Conservation (phyloP, 176 grass and related monocot species). For the Triticum timopheevii region DNA sequence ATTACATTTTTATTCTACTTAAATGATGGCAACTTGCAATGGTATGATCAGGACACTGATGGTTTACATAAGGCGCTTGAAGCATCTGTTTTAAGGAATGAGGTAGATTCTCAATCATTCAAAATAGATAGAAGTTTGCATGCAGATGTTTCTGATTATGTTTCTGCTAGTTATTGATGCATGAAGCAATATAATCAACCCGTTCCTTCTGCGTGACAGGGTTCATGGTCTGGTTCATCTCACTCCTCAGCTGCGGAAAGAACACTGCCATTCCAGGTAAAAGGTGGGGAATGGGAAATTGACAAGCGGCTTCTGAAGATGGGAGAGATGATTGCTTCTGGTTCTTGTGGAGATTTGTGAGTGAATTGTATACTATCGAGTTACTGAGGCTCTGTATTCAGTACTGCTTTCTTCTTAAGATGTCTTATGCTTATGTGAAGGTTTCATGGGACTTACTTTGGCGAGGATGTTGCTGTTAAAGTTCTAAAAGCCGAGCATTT, state of each 20-base stretch:
- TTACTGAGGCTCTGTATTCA: slow-evolving; percentile 22
- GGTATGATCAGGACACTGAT: slow-evolving; percentile 74
- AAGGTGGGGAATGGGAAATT: slow-evolving; percentile 90
- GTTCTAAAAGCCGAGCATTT: slow-evolving; percentile 89
- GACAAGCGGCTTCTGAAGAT: slow-evolving; percentile 83
- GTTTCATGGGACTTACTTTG: slow-evolving; percentile 86
- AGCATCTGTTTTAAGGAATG: slow-evolving; percentile 87
- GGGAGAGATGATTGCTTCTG: slow-evolving; percentile 81
- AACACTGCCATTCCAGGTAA: slow-evolving; percentile 73
- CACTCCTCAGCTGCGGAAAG: slow-evolving; percentile 93
- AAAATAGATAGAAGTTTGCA: slow-evolving; percentile 18
- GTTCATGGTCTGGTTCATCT: slow-evolving; percentile 99
- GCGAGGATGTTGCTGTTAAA: slow-evolving; percentile 97
- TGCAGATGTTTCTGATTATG: slow-evolving; percentile 14
- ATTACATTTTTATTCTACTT: slow-evolving; percentile 1
- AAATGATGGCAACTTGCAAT: slow-evolving; percentile 34
- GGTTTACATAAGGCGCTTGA: slow-evolving; percentile 83
- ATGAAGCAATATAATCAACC: slow-evolving; percentile 1
- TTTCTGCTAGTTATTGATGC: slow-evolving; percentile 14
- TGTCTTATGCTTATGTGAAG: slow-evolving; percentile 53
- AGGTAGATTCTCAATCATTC: slow-evolving; percentile 53
- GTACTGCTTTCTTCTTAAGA: background rate
- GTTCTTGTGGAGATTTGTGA: slow-evolving; percentile 96
- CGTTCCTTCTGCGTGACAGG: slow-evolving; percentile 48
- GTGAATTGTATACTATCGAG: slow-evolving; percentile 55